phyloP scores from a whole-genome alignment of 371 early-diverging fungal species.

The Rhizopus sp. region DNA sequence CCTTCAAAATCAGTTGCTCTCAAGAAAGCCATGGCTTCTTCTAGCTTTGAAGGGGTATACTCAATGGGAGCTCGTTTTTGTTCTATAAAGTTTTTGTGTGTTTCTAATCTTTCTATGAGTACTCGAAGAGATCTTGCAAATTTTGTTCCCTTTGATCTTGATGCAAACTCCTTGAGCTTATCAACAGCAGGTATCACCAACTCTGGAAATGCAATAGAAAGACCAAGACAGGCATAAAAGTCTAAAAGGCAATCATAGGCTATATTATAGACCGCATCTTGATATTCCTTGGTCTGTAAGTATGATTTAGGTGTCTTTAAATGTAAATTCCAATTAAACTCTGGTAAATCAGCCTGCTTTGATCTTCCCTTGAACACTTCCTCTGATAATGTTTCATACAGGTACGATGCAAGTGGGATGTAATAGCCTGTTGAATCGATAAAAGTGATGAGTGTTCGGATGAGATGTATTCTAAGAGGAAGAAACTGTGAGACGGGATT shows the following conservation, averaged over 20 bases:
- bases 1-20: slow-evolving; percentile 49
- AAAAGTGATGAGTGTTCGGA: slow-evolving; percentile 72
- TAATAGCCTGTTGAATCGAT: slow-evolving; percentile 52
- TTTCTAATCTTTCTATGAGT: slow-evolving; percentile 83
- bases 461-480: slow-evolving; percentile 87
- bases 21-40: slow-evolving; percentile 63
- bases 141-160: slow-evolving; percentile 59
- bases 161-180: slow-evolving; percentile 62
- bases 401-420: slow-evolving; percentile 43
- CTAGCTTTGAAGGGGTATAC: slow-evolving; percentile 74
- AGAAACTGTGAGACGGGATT: slow-evolving; percentile 86
- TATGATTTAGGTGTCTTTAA: slow-evolving; percentile 83
- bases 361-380: slow-evolving; percentile 49
- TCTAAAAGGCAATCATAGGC: slow-evolving; percentile 72
- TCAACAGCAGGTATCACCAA: slow-evolving; percentile 76
- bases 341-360: slow-evolving; percentile 61
- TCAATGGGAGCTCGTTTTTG: slow-evolving; percentile 73
- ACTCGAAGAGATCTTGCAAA: slow-evolving; percentile 75
- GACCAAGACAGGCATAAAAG: slow-evolving; percentile 75
- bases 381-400: slow-evolving; percentile 68
- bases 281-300: slow-evolving; percentile 78
- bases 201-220: slow-evolving; percentile 93
- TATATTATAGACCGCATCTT: slow-evolving; percentile 72
- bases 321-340: slow-evolving; percentile 71
- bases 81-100: slow-evolving; percentile 77